Base-by-base conservation (phyloP, 176 grass and related monocot genomes). In the Aegilops sharonensis region DNA sequence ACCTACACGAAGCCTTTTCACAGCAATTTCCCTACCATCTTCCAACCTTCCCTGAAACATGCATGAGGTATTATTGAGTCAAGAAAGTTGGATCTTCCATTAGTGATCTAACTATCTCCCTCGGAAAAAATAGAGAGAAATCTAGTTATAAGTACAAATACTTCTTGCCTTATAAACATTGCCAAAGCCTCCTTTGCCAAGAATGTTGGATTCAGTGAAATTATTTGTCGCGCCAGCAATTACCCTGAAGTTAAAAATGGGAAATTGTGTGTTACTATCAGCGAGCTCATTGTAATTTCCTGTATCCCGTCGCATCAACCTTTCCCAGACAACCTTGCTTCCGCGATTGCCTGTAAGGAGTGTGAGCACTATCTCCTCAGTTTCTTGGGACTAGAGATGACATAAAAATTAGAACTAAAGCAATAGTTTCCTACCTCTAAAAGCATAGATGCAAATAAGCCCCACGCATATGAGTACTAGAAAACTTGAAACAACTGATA, bases 131-230 rank as follows among this genome's bases (percentile, higher is more conserved):
- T 0, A 64, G 29, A 20, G 10, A 47, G 11, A 34, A 54, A 37
- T 4, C 5, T 5, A 34, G 9, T 8, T 37, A 30, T 42, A 3
- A 62, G 25, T 43, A 47, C 8, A 48, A 4, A 56, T 15, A 29
- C 20, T 65, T 25, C 5, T 48, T 89, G 91, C 93, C 91, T 91
- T 90, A 57, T 89, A 95, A 81, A 95, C 91, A 32, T 68, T 87
- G 32, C 91, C 91, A 81, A 95, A 95, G 5, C 91, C 93, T 50
- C 93, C 93, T 87, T 85, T 15, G 36, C 93, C 91, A 85, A 92
- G 85, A 64, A 91, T 91, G 40, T 78, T 82, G 9, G 75, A 61
- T 34, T 68, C 66, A 9, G 86, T 87, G 66, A 92, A 95, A 83
- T 92, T 87, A 42, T 87, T 70, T 76, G 91, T 95, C 5, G 91